A percentile compares a stretch with the other conserved stretches of the same genome.
phyloP scores from a whole-genome alignment of 164 flowering plant genomes.

The Umbellularia californica region DNA sequence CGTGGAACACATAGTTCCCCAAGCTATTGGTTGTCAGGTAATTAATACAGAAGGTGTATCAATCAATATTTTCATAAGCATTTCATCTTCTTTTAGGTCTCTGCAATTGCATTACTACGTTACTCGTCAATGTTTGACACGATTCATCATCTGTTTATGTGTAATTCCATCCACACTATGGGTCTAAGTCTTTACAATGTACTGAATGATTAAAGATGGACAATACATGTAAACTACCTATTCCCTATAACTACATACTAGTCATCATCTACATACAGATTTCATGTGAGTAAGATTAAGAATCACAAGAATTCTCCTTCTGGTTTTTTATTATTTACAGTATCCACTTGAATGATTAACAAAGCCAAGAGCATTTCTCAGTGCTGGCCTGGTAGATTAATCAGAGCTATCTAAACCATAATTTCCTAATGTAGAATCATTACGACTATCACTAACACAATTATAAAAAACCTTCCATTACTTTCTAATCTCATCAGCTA shows the following conservation, averaged over 20 bases:
- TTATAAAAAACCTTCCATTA: neutral
- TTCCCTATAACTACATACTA: neutral
- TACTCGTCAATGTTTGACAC: neutral
- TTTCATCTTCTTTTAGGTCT: neutral
- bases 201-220: too few relatives aligned
- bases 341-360: neutral
- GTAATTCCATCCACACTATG: neutral
- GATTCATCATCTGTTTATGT: neutral
- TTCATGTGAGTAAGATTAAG: neutral
- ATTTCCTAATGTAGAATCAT: neutral
- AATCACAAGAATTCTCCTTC: neutral
- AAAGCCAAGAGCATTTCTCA: neutral
- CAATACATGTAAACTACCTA: too few relatives aligned
- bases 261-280: neutral
- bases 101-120: neutral
- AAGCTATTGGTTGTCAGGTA: slow-evolving; percentile 85
- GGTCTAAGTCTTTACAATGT: neutral
- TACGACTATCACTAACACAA: neutral
- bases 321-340: neutral
- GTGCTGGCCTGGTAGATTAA: neutral
- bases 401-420: neutral
- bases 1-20: slow-evolving; percentile 88
- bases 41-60: neutral
- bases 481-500: neutral
- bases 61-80: neutral